phyloP scores from a whole-genome alignment of 495 filamentous ascomycete species.

The Aspergillus hancockii region DNA sequence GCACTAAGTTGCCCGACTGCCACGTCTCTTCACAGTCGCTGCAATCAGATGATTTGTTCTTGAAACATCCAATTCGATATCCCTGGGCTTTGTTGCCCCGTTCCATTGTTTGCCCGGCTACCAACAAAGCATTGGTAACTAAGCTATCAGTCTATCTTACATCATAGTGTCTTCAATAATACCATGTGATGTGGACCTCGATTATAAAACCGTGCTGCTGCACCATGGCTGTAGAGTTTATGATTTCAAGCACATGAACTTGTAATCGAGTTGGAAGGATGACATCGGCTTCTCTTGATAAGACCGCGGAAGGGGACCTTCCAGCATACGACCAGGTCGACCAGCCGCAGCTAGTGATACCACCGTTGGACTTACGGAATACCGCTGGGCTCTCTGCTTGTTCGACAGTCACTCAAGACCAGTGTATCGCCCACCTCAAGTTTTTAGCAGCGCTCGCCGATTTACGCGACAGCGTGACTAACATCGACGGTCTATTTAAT shows the following conservation, averaged over 20 bases:
- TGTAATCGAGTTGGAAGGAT: neutral
- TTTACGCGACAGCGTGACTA: conserved; percentile 65
- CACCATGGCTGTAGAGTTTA: neutral
- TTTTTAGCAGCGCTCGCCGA: conserved; percentile 69
- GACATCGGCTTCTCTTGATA: neutral
- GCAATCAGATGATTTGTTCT: neutral
- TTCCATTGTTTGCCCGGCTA: neutral
- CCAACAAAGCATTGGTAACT: neutral
- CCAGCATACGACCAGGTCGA: conserved; percentile 25
- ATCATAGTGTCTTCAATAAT: neutral
- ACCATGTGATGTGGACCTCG: too few relatives aligned
- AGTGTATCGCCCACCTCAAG: conserved; percentile 76
- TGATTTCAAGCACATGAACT: neutral
- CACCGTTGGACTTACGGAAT: conserved; percentile 19
- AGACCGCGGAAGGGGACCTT: conserved; percentile 7
- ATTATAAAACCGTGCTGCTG: neutral
- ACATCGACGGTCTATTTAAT: conserved; percentile 64
- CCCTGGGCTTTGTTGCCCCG: neutral
- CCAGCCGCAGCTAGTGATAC: conserved; percentile 11
- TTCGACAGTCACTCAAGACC: conserved; percentile 33
- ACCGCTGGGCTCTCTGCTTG: conserved; percentile 14
- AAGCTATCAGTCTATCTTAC: neutral
- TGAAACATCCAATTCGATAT: neutral
- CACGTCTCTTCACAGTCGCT: neutral
- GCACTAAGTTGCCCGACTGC: neutral